Evolutionary conservation across 2,329 filamentous ascomycete species (phyloP), one percentile per base, ranked within the genome.

Genomic region (Coccinonectria pachysandricola): DNA sequence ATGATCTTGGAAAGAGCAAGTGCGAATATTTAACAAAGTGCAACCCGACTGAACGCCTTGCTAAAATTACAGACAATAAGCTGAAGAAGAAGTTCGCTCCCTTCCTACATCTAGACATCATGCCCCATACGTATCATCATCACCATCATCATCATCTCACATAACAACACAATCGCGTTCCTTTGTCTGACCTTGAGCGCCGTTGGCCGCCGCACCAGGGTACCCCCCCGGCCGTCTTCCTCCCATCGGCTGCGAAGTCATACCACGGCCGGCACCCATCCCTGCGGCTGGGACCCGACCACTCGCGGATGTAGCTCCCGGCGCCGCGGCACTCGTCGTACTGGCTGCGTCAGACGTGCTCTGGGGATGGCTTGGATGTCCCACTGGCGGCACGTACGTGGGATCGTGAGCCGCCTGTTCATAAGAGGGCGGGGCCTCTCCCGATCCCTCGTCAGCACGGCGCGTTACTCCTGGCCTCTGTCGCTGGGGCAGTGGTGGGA

Each of bases 361-460:
- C 4, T 46, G 46, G 7, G 61, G 55, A 35, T 71, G 65, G 20
- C 49, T 64, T 0, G 65, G 66, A 26, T 71, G 62, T 11, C 66
- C 68, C 4, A 55, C 44, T 0, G 67, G 66, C 12, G 69, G 70
- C 7, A 62, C 52, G 34, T 71, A 74, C 3, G 64, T 60, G 7
- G 56, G 51, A 26, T 64, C 57, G 29, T 64, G 62, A 11, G 67
- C 60, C 4, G 69, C 67, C 45, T 73, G 65, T 47, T 73, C 69
- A 39, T 74, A 74, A 8, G 65, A 64, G 2, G 69, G 69, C 21
- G 69, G 69, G 5, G 67, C 66, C 15, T 71, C 67, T 3, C 69
- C 67, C 3, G 51, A 47, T 5, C 45, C 54, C 6, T 55, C 54
- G 4, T 63, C 61, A 0, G 50, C 41, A 3, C 50, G 39, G 2